These are phyloP conservation scores for Pyrenula massariospora DNA, from an alignment of 495 filamentous ascomycete genomes.

Conservation along the genomic window DNA sequence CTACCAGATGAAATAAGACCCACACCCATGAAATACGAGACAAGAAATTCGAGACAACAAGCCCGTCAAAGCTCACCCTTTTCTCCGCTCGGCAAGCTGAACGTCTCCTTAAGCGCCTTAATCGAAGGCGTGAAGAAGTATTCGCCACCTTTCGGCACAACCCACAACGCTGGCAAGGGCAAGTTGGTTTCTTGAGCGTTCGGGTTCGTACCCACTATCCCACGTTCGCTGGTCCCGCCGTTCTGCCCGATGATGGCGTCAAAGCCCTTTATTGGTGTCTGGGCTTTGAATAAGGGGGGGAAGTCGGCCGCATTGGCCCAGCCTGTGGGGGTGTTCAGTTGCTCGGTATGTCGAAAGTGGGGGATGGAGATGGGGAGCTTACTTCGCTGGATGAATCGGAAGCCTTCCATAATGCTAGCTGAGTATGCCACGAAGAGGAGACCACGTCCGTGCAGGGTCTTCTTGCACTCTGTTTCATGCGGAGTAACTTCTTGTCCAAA, in stretches of 20 bases:
- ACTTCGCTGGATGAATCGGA: slow-evolving; percentile 25
- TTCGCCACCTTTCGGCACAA: slow-evolving; percentile 15
- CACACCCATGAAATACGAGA: too few species aligned
- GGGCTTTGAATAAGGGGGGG: too few species aligned
- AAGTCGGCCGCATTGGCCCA: slow-evolving; percentile 14
- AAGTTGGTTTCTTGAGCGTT: slow-evolving; percentile 9
- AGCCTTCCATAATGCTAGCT: slow-evolving; percentile 22
- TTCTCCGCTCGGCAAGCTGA: too few species aligned
- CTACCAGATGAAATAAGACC: too few species aligned
- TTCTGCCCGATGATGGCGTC: slow-evolving; percentile 24
- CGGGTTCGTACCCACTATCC: slow-evolving; percentile 8
- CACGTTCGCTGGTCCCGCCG: background rate
- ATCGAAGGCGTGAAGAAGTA: slow-evolving; percentile 17
- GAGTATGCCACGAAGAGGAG: slow-evolving; percentile 30
- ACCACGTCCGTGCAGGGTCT: slow-evolving; percentile 17
- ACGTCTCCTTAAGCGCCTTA: slow-evolving; percentile 1
- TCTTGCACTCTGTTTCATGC: slow-evolving; percentile 6
- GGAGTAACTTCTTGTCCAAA: slow-evolving; percentile 23
- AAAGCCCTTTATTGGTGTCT: slow-evolving; percentile 11
- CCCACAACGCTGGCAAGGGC: slow-evolving; percentile 7
- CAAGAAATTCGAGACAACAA: too few species aligned
- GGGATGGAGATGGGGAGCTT: slow-evolving; percentile 2
- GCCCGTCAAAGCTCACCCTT: too few species aligned
- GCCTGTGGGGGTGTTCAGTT: slow-evolving; percentile 1
- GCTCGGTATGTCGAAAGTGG: background rate